Percentiles rank a stretch among this genome's conserved stretches.
phyloP scores from a whole-genome alignment of 2,329 filamentous ascomycete genomes.

The Cladosporium oxysporum region DNA sequence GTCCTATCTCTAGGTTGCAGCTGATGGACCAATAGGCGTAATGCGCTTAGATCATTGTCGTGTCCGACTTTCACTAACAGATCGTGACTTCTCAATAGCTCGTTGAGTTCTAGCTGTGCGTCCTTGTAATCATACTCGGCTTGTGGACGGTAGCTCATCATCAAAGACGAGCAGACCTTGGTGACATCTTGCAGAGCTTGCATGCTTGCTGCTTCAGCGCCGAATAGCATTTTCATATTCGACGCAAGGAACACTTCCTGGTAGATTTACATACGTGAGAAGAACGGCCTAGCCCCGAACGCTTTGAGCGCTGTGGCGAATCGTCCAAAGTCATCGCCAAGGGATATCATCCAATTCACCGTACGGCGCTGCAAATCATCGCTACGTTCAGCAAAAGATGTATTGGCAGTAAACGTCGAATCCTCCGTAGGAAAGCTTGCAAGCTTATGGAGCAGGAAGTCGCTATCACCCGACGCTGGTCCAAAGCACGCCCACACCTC shows the following conservation, averaged over 20 bases:
- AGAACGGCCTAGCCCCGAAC: background rate
- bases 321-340: background rate
- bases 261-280: background rate
- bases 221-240: constrained; percentile 1
- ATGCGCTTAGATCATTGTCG: background rate
- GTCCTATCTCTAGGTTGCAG: background rate
- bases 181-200: constrained; percentile 1
- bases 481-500: constrained; percentile 11
- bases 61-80: background rate
- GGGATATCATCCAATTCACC: constrained; percentile 3
- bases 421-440: background rate
- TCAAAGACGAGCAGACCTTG: background rate
- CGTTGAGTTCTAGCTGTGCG: background rate
- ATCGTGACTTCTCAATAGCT: background rate
- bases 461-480: background rate
- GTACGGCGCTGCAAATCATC: background rate
- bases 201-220: background rate
- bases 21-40: background rate
- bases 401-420: background rate
- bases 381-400: background rate
- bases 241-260: constrained; percentile 9
- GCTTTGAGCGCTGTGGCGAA: background rate
- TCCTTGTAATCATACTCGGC: constrained; percentile 7
- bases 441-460: background rate
- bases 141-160: background rate